Base-by-base conservation (phyloP, 176 grass and related monocot genomes). In the Saccharum officinarum region DNA sequence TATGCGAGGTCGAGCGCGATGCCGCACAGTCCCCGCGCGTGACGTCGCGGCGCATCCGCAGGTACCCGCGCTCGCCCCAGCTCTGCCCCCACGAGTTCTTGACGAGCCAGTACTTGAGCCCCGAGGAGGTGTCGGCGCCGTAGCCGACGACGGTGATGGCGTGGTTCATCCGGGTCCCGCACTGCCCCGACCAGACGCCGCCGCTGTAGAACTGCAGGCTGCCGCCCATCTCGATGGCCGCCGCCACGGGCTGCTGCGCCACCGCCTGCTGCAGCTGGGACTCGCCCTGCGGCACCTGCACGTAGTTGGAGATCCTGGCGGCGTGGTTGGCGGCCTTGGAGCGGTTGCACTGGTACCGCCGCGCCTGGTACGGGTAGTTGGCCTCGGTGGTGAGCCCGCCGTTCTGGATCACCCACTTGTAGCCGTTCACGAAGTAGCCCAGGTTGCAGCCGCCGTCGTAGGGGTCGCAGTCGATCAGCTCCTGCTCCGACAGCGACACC, bases 401-500 rank as follows among this genome's bases (percentile, higher is more conserved):
- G 55, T 90, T 95, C 36, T 82, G 8, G 34, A 86, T 10, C 12
- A 95, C 67, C 67, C 83, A 92, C 10, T 16, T 14, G 65, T 81
- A 90, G 2, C 75, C 88, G 18, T 36, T 79, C 4, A 36, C 26
- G 23, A 62, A 75, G 22, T 50, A 73, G 8, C 93, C 90, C 4
- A 60, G 63, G 33, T 57, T 41, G 78, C 93, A 92, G 18, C 93
- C 82, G 10, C 39, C 33, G 76, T 90, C 76, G 70, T 47, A 36
- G 5, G 30, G 8, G 71, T 92, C 87, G 52, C 93, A 95, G 65
- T 92, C 90, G 18, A 95, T 66, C 5, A 95, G 88, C 68, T 95
- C 85, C 62, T 90, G 93, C 90, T 90, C 90, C 2, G 85, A 95
- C 2, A 90, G 54, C 0, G 70, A 75, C 10, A 90, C 44, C 3